Evolutionary conservation across 768 basidiomycete genomes (phyloP), one percentile per base, ranked within the genome.

Genomic region (Russula brevipes): DNA sequence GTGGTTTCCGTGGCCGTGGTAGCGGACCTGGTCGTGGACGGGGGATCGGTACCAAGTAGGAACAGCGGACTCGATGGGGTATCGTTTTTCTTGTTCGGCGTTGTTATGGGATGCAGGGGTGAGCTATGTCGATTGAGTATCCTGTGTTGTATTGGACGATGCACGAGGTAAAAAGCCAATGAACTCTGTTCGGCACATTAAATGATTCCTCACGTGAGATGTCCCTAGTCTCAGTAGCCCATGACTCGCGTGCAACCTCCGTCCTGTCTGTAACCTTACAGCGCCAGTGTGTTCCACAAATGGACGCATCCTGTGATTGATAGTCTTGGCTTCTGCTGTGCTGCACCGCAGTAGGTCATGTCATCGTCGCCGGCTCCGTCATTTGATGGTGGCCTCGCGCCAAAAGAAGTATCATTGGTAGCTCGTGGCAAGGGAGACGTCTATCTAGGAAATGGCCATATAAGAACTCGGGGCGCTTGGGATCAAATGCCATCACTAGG

Each of bases 1-100:
- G 84, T 57, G 79, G 79, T 35, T 82, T 77, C 67, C 76, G 78
- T 39, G 79, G 78, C 2, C 76, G 79, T 5, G 79, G 79, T 5
- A 79, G 78, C 49, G 79, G 80, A 16, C 75, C 77, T 39, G 74
- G 77, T 49, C 74, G 76, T 30, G 70, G 73, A 14, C 76, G 80
- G 54, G 79, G 80, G 39, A 75, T 78, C 39, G 77, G 69, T 24
- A 59, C 68, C 8, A 64, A 68, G 54, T 60, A 66, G 62, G 57
- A 39, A 46, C 42, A 30, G 19, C 58, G 47, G 35, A 24, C 19
- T 38, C 19, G 44, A 47, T 47, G 41, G 30, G 52, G 54, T 24
- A 14, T 60, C 30, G 19, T 55, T 64, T 24, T 64, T 64, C 63
- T 64, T 64, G 63, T 64, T 64, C 58, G 57, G 41, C 45, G 39